Percentiles rank a stretch among this genome's conserved stretches.
phyloP scores from a whole-genome alignment of 2,329 filamentous ascomycete species.

The Pseudocercospora cruenta region DNA sequence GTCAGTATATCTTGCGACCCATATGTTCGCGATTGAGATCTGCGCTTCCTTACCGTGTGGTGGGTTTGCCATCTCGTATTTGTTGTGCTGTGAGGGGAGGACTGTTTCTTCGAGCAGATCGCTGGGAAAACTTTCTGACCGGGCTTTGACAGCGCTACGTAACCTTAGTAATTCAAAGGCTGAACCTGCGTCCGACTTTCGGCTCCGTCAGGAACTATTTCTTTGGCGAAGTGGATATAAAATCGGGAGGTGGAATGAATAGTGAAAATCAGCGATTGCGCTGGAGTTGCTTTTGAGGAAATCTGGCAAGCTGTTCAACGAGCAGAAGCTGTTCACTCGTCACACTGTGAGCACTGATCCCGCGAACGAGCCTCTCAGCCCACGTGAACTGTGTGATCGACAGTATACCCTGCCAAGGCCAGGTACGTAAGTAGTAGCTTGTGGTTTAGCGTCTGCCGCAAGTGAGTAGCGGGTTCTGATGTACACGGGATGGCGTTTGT shows the following conservation, averaged over 20 bases:
- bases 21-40: not conserved
- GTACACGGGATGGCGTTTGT: not conserved
- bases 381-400: not conserved
- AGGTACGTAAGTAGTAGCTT: not conserved
- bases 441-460: not conserved
- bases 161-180: not conserved
- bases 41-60: slow-evolving; percentile 48
- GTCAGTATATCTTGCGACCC: slow-evolving; percentile 12
- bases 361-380: not conserved
- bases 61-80: slow-evolving; percentile 52
- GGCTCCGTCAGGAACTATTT: not conserved
- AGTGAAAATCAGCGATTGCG: not conserved
- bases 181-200: not conserved
- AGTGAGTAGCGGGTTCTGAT: not conserved
- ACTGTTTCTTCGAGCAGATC: not conserved
- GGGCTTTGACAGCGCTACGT: not conserved
- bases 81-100: not conserved
- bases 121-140: not conserved
- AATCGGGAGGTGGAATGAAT: not conserved
- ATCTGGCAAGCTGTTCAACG: not conserved
- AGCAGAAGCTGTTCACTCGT: not conserved
- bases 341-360: not conserved
- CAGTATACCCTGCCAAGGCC: slow-evolving; percentile 1
- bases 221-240: not conserved
- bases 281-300: not conserved